Evolutionary conservation across 441 rosid species (phyloP).

Genomic region (Adansonia rubrostipa): DNA sequence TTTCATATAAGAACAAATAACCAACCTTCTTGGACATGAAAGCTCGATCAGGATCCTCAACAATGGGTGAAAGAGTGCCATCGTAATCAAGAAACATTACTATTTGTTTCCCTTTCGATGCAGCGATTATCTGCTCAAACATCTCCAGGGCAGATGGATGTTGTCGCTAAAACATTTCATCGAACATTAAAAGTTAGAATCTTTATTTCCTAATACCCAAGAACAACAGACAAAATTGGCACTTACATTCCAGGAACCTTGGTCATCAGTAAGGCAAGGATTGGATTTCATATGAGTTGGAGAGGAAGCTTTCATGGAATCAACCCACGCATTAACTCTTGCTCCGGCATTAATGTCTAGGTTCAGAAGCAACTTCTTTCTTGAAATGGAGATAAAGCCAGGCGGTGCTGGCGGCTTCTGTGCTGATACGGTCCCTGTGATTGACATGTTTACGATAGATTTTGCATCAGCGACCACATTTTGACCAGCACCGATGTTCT

Average conservation of each 20-base stretch:
- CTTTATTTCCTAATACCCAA: neutral
- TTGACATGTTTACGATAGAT: constrained; percentile 45
- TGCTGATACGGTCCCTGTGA: constrained; percentile 40
- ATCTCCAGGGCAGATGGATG: constrained; percentile 89
- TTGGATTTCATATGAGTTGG: constrained; percentile 77
- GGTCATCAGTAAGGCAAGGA: constrained; percentile 46
- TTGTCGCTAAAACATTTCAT: constrained; percentile 43
- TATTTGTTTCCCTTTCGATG: constrained; percentile 79
- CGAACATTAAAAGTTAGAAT: neutral
- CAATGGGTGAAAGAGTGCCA: constrained; percentile 97
- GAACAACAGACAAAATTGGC: neutral
- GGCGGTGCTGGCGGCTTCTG: constrained; percentile 82
- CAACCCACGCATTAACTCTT: constrained; percentile 79
- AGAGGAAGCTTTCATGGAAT: constrained; percentile 86
- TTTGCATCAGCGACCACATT: constrained; percentile 64
- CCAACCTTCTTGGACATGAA: constrained; percentile 87
- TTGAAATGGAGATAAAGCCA: constrained; percentile 54
- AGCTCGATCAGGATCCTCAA: constrained; percentile 85
- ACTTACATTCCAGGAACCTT: constrained; percentile 71
- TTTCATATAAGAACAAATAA: neutral
- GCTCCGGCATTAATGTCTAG: constrained; percentile 75
- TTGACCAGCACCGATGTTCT: constrained; percentile 56
- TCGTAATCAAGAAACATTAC: constrained; percentile 94
- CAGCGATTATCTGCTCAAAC: constrained; percentile 73
- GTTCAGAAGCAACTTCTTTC: constrained; percentile 59